A percentile compares a stretch with the other conserved stretches of the same genome.
phyloP scores from a whole-genome alignment of 2,329 filamentous ascomycete genomes.

The Proliferodiscus dingleyae region DNA sequence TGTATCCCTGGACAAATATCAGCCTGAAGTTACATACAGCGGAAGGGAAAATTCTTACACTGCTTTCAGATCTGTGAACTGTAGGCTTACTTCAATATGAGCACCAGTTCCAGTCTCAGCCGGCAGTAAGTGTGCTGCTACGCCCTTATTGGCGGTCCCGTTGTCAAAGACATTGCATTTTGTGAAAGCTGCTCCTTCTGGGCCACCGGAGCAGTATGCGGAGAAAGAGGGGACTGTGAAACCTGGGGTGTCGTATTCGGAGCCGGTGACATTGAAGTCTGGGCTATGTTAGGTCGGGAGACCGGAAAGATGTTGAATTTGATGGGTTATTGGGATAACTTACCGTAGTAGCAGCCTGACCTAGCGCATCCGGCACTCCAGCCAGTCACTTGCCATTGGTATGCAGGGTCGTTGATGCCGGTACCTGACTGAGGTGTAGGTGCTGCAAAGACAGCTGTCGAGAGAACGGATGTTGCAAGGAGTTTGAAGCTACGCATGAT shows the following conservation, averaged over 20 bases:
- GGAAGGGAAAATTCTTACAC: constrained; percentile 1
- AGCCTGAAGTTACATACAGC: no score
- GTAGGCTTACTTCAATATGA: constrained; percentile 12
- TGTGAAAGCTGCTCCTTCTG: constrained; percentile 2
- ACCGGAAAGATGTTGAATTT: neutral
- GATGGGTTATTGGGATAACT: no score
- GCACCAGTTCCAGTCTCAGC: constrained; percentile 10
- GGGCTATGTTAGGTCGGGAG: neutral
- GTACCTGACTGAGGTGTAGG: constrained; percentile 1
- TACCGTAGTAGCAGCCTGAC: constrained; percentile 9
- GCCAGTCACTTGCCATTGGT: constrained; percentile 9
- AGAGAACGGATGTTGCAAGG: constrained; percentile 3
- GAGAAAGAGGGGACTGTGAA: constrained; percentile 10
- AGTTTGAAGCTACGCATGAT: neutral
- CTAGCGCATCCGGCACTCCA: constrained; percentile 11
- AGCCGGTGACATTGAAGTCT: constrained; percentile 14
- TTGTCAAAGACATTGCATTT: constrained; percentile 7
- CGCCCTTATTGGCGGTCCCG: constrained; percentile 5
- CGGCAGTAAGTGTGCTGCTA: constrained; percentile 8
- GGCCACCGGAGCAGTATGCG: constrained; percentile 7
- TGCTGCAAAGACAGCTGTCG: constrained; percentile 3
- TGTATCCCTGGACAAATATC: no score
- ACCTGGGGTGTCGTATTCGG: neutral
- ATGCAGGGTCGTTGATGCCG: constrained; percentile 4
- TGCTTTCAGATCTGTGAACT: constrained; percentile 1